Base-by-base conservation (phyloP, 371 early-diverging fungal genomes). In the Blakeslea trispora region DNA sequence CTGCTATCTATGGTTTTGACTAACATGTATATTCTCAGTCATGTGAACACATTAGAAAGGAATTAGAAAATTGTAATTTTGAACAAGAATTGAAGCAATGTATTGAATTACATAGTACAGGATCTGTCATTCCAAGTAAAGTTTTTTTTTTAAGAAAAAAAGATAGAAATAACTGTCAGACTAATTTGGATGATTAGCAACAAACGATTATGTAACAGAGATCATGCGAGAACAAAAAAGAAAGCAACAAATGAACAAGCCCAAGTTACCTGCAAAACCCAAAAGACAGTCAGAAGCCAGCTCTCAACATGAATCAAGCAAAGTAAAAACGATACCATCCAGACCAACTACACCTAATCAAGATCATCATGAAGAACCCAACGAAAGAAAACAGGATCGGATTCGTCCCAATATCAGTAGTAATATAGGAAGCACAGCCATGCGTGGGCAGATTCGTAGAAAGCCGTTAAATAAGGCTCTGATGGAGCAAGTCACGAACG, bases 41-140 rank as follows among this genome's bases (percentile, higher is more conserved):
- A 59, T 72, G 71, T 39, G 79, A 75, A 32, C 50, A 23, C 4
- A 73, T 78, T 43, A 64, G 75, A 15, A 57, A 46, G 11, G 59
- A 65, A 13, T 55, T 78, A 19, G 79, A 78, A 24, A 37, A 59
- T 28, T 71, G 69, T 37, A 57, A 50, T 35, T 44, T 71, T 19
- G 60, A 63, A 42, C 47, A 71, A 39, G 79, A 72, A 42, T 57
- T 76, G 17, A 52, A 53, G 28, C 43, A 37, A 18, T 67, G 58
- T 49, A 58, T 71, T 17, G 50, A 64, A 18, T 22, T 65, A 32
- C 48, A 61, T 43, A 65, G 69, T 8, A 73, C 77, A 7, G 72
- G 74, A 15, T 49, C 64, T 0, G 50, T 48, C 21, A 53, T 60
- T 11, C 73, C 76, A 57, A 53, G 72, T 73, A 73, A 63, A 37